A percentile compares a stretch with the other conserved stretches of the same genome.
Conservation (phyloP, 2,329 filamentous ascomycete genomes). For the Xylaria multiplex region DNA sequence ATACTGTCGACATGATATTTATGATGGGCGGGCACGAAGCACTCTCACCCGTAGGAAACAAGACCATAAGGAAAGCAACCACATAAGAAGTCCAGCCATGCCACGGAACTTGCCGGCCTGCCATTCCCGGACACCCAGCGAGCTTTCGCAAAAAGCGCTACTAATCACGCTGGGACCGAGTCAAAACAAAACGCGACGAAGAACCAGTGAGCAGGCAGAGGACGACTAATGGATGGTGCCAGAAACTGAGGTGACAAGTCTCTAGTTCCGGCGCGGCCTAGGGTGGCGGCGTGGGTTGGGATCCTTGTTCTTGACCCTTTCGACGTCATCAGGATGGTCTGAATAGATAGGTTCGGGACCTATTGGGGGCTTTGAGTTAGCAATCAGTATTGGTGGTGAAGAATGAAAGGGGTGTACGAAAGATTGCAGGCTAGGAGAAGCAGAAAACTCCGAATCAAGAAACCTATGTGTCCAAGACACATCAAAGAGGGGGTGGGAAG, state of each 20-base stretch:
- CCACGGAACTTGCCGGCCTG: constrained; percentile 36
- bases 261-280: not conserved
- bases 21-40: constrained; percentile 25
- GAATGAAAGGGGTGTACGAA: too few species aligned
- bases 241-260: not conserved
- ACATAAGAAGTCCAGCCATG: not conserved
- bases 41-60: constrained; percentile 33
- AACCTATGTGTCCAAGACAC: too few species aligned
- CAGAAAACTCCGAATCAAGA: too few species aligned
- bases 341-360: not conserved
- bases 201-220: constrained; percentile 17
- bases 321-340: not conserved
- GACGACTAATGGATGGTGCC: too few species aligned
- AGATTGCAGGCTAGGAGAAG: too few species aligned
- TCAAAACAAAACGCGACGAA: constrained; percentile 39
- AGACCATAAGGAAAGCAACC: not conserved
- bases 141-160: constrained; percentile 38
- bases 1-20: constrained; percentile 32
- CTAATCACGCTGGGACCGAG: constrained; percentile 35
- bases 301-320: not conserved
- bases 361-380: too few species aligned
- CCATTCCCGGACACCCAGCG: constrained; percentile 36
- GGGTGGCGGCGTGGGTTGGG: not conserved
- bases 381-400: too few species aligned
- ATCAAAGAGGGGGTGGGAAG: too few species aligned